phyloP scores from a whole-genome alignment of 1,284 basidiomycete species.

The Veloboletus limbatus region DNA sequence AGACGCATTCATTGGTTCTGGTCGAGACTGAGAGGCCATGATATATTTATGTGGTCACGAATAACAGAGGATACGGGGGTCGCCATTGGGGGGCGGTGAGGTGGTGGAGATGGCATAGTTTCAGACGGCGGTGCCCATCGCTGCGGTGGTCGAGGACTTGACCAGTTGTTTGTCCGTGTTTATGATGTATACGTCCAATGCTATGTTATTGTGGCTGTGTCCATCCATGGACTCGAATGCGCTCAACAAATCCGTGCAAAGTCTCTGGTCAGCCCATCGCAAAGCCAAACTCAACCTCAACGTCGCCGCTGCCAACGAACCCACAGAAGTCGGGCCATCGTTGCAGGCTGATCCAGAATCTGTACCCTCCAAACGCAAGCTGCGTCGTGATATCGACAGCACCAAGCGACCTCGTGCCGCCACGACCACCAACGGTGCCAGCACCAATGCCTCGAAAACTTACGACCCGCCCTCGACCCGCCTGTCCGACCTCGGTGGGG shows the following conservation, averaged over 20 bases:
- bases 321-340: conserved; percentile 18
- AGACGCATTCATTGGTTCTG: conserved; percentile 76
- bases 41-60: conserved; percentile 13
- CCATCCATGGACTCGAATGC: conserved; percentile 70
- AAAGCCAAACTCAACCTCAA: conserved; percentile 67
- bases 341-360: background rate
- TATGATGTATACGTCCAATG: no score
- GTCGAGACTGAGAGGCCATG: conserved; percentile 36
- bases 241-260: conserved; percentile 74
- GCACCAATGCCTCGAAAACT: conserved; percentile 41
- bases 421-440: conserved; percentile 28
- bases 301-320: conserved; percentile 25
- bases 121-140: conserved; percentile 23
- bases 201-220: no score
- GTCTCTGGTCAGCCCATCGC: conserved; percentile 66
- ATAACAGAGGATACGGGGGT: conserved; percentile 1
- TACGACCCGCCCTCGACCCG: conserved; percentile 67
- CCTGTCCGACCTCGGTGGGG: conserved; percentile 85
- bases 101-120: conserved; percentile 1
- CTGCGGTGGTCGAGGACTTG: no score
- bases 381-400: conserved; percentile 50
- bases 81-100: conserved; percentile 14
- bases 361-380: conserved; percentile 51
- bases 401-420: conserved; percentile 48
- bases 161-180: conserved; percentile 24